These are phyloP conservation scores for Eutypella sp. DNA, from an alignment of 2,329 filamentous ascomycete species.

Conservation along the genomic window DNA sequence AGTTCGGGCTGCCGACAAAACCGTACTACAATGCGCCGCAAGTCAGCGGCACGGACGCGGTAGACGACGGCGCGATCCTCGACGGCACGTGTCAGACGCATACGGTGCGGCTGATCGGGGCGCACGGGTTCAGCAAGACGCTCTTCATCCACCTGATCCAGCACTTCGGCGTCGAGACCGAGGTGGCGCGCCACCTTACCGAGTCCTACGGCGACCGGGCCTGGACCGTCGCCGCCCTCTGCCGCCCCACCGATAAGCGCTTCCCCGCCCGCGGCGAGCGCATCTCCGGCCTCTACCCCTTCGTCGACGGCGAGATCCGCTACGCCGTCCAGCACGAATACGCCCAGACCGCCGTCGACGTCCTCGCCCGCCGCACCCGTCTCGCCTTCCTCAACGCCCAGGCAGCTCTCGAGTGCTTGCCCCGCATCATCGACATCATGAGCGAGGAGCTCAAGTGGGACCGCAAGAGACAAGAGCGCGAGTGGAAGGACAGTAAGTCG, in stretches of 20 bases:
- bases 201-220: conserved; percentile 87
- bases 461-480: conserved; percentile 62
- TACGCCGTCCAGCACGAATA: conserved; percentile 88
- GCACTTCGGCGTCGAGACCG: conserved; percentile 86
- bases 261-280: conserved; percentile 81
- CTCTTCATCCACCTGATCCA: conserved; percentile 95
- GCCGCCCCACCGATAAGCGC: conserved; percentile 67
- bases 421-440: conserved; percentile 86
- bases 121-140: conserved; percentile 81
- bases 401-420: conserved; percentile 80
- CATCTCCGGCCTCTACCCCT: conserved; percentile 77
- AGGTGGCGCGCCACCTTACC: conserved; percentile 83
- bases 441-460: conserved; percentile 77
- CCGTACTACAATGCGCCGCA: conserved; percentile 57
- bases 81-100: conserved; percentile 76
- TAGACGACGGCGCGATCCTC: conserved; percentile 63
- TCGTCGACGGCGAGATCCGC: conserved; percentile 85
- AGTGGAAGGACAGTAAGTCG: conserved; percentile 71
- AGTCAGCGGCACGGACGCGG: conserved; percentile 63
- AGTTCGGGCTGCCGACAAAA: conserved; percentile 58
- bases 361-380: conserved; percentile 77
- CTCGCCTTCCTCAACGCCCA: conserved; percentile 90
- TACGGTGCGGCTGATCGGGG: conserved; percentile 73
- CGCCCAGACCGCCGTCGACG: conserved; percentile 84
- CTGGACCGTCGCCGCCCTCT: conserved; percentile 83